These are phyloP conservation scores for Mycena belliarum DNA, from an alignment of 768 basidiomycete genomes.

Conservation along the genomic window DNA sequence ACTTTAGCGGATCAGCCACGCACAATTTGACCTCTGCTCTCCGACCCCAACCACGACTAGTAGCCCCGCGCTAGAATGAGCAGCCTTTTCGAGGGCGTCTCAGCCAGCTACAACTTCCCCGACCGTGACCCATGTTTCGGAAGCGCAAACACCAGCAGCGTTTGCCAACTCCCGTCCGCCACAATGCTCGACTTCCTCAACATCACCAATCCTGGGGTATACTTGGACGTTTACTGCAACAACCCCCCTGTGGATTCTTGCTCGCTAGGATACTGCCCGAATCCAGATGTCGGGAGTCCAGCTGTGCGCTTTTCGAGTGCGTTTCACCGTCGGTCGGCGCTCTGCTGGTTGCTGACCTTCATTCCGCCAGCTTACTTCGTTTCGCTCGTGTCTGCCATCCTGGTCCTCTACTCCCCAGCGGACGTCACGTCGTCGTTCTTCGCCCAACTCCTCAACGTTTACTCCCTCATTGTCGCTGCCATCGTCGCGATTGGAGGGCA, in stretches of 20 bases:
- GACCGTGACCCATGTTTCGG: too few species aligned
- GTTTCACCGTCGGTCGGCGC: neutral
- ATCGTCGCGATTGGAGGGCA: conserved; percentile 5
- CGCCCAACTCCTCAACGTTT: conserved; percentile 17
- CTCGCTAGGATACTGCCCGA: conserved; percentile 14
- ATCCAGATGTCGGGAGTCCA: conserved; percentile 19
- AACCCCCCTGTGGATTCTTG: conserved; percentile 14
- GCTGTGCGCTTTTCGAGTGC: conserved; percentile 13
- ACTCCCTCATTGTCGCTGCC: conserved; percentile 17
- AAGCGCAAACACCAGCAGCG: too few species aligned
- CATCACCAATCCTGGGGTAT: too few species aligned
- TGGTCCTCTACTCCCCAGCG: conserved; percentile 12
- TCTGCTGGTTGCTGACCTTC: neutral
- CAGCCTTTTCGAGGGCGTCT: too few species aligned
- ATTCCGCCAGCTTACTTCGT: conserved; percentile 7
- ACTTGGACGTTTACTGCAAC: too few species aligned
- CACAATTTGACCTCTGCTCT: too few species aligned
- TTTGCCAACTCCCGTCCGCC: too few species aligned
- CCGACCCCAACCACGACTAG: too few species aligned
- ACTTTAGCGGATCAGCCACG: too few species aligned
- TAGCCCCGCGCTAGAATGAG: too few species aligned
- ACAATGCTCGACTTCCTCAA: too few species aligned
- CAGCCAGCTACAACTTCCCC: too few species aligned
- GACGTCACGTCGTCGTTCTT: conserved; percentile 10
- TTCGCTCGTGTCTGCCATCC: conserved; percentile 9